phyloP scores from a whole-genome alignment of 202 grass and related monocot genomes.

The Sporobolus alterniflorus region DNA sequence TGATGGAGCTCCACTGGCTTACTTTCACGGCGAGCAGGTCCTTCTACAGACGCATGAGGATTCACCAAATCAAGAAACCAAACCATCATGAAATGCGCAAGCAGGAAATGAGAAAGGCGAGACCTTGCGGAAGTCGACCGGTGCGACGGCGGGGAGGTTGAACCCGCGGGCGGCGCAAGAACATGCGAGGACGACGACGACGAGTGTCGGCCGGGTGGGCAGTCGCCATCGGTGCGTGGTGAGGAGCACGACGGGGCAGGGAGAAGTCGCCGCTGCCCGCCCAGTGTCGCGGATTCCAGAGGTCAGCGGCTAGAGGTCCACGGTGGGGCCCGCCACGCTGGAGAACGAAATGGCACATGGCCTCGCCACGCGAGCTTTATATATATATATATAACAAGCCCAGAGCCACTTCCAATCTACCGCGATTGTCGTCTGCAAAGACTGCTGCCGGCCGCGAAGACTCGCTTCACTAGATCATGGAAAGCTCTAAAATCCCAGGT shows the following conservation, averaged over 20 bases:
- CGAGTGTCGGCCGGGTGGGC: constrained; percentile 13
- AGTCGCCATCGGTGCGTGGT: constrained; percentile 48
- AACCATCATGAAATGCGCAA: background rate
- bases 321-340: too few species aligned
- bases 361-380: too few species aligned
- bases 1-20: constrained; percentile 87
- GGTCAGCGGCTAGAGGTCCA: too few species aligned
- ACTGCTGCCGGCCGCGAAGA: too few species aligned
- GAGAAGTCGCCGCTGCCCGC: constrained; percentile 24
- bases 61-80: background rate
- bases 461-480: too few species aligned
- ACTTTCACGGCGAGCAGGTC: constrained; percentile 84
- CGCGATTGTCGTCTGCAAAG: too few species aligned
- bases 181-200: constrained; percentile 18
- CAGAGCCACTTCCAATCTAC: too few species aligned
- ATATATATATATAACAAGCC: too few species aligned
- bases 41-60: constrained; percentile 46
- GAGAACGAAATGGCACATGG: too few species aligned
- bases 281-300: too few species aligned
- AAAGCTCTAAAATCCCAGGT: too few species aligned
- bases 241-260: background rate
- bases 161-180: constrained; percentile 46
- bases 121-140: constrained; percentile 82
- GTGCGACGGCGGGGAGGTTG: constrained; percentile 92
- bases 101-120: background rate